Evolutionary conservation across 1,139 yeast species (phyloP).

Genomic region (Candida sojae): DNA sequence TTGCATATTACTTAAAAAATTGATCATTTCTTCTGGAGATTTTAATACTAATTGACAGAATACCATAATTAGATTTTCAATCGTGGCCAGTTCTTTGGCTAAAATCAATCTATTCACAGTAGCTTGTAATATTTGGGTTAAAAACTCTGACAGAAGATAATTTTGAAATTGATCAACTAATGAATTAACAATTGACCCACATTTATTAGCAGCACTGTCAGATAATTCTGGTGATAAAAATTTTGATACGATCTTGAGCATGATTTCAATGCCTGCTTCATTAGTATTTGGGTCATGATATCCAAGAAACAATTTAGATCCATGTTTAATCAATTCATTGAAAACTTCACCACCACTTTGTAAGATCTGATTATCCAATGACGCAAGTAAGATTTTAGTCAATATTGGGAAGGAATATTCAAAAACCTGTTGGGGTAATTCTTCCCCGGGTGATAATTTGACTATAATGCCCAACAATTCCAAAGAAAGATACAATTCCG

Average conservation of each 20-base stretch:
- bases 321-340: slow-evolving; percentile 58
- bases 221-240: slow-evolving; percentile 70
- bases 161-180: slow-evolving; percentile 60
- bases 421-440: slow-evolving; percentile 52
- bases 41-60: slow-evolving; percentile 69
- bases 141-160: slow-evolving; percentile 49
- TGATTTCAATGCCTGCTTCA: slow-evolving; percentile 52
- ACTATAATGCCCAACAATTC: slow-evolving; percentile 66
- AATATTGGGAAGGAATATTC: slow-evolving; percentile 52
- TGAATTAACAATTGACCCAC: slow-evolving; percentile 69
- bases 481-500: slow-evolving; percentile 65
- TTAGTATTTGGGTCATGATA: slow-evolving; percentile 40
- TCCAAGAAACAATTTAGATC: slow-evolving; percentile 44
- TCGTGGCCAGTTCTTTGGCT: slow-evolving; percentile 70
- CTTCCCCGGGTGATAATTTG: slow-evolving; percentile 34
- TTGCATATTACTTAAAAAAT: slow-evolving; percentile 42
- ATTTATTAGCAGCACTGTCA: slow-evolving; percentile 77
- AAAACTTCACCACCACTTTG: slow-evolving; percentile 80
- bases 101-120: slow-evolving; percentile 64
- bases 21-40: slow-evolving; percentile 62
- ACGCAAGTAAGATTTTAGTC: slow-evolving; percentile 48
- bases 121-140: slow-evolving; percentile 67
- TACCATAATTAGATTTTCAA: slow-evolving; percentile 75
- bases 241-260: slow-evolving; percentile 65
- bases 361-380: slow-evolving; percentile 77